Base-by-base conservation (phyloP, 2,329 filamentous ascomycete species). In the Microthyrium microscopicum region DNA sequence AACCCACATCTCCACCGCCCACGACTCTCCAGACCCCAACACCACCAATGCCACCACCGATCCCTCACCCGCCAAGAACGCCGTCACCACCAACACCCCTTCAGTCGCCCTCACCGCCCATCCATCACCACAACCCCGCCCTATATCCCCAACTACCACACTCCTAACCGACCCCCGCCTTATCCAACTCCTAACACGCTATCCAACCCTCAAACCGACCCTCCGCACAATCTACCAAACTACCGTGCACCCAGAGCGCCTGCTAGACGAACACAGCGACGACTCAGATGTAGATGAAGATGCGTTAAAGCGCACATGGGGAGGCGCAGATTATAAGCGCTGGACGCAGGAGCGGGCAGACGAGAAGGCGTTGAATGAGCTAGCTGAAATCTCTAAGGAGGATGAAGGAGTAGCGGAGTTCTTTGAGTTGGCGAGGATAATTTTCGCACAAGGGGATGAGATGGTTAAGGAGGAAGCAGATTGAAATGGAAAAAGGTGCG, bases 361-460 rank as follows among this genome's bases (percentile, higher is more conserved):
- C 32, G 42, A 41, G 11, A 44, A 50, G 37, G 50, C 45, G 18
- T 43, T 49, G 45, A 46, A 40, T 25, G 35, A 48, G 37, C 32
- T 51, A 33, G 46, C 44, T 35, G 39, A 40, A 2, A 42, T 47
- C 13, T 42, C 40, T 12, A 46, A 48, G 28, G 47, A 51, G 35
- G 47, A 52, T 19, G 54, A 57, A 21, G 57, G 51, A 1, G 48
- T 63, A 44, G 43, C 40, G 4, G 56, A 60, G 29, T 62, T 62
- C 42, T 51, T 49, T 27, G 38, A 35, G 19, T 38, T 52, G 20
- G 41, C 51, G 5, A 42, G 44, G 18, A 46, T 50, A 29, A 39
- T 42, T 1, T 47, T 51, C 32, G 44, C 39, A 12, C 29, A 41
- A 15, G 22, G 38, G 15, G 29, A 35, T 21, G 20, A 36, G 15